Evolutionary conservation across 2,329 filamentous ascomycete species (phyloP), one percentile per base, ranked within the genome.

Genomic region (Diaporthe humulicola): DNA sequence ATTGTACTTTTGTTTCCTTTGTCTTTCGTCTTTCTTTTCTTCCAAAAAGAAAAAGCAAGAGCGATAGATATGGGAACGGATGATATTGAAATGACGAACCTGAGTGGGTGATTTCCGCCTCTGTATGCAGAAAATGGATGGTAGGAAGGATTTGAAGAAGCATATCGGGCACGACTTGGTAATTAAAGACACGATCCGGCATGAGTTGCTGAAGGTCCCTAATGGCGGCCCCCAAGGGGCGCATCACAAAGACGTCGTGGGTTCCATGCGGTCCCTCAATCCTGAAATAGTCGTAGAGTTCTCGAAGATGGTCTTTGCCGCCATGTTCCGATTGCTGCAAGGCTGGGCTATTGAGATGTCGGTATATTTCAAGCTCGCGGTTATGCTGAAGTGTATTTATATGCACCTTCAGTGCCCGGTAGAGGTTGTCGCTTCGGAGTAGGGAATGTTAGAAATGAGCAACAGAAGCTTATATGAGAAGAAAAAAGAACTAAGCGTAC

Each of bases 131-230:
- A 45, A 61, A 61, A 14, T 61, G 38, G 4, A 61, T 22, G 9
- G 58, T 30, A 45, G 38, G 58, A 30, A 61, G 58, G 25, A 61
- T 30, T 45, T 64, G 25, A 64, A 64, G 60, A 14, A 64, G 40
- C 1, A 64, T n/a, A 3, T 64, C 25, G 2, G 60, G 60, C 25
- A 45, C 60, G 19, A 3, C 4, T 14, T 14, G 2, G 10, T 22
- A 1, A 33, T n/a, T 17, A 64, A 64, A 64, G 6, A 64, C 60
- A 10, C 40, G 9, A 14, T n/a, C 60, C 1, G 40, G 60, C 40
- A 19, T 33, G 1, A 15, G 1, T 64, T n/a, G 30, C 25, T 48
- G 60, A 48, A 64, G 60, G 1, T 64, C 60, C 40, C 40, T 45
- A 5, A 64, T n/a, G 0, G 60, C 30, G 8, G 40, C 10, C 5